Conservation (phyloP, 1,284 basidiomycete species). For the Meripilus lineatus region DNA sequence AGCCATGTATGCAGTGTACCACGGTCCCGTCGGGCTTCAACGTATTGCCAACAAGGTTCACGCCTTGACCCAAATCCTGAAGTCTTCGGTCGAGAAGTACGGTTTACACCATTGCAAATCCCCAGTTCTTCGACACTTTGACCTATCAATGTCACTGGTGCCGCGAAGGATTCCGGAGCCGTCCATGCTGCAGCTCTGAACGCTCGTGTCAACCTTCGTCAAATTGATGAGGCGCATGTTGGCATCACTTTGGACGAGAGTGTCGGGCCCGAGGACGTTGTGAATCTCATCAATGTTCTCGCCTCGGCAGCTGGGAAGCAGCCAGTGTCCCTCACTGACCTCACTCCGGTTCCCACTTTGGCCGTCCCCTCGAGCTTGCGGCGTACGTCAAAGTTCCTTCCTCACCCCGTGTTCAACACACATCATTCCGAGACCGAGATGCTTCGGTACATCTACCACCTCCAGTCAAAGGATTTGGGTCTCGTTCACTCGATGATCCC, state of each 20-base stretch:
- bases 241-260: constrained; percentile 95
- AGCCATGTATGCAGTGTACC: constrained; percentile 97
- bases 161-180: constrained; percentile 52
- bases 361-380: constrained; percentile 55
- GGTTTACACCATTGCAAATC: constrained; percentile 69
- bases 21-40: constrained; percentile 84
- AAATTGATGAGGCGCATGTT: constrained; percentile 72
- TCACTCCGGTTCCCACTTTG: constrained; percentile 34
- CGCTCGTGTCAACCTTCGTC: constrained; percentile 81
- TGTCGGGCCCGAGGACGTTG: constrained; percentile 70
- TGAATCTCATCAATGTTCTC: constrained; percentile 82
- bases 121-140: constrained; percentile 89
- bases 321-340: constrained; percentile 32
- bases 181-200: constrained; percentile 70
- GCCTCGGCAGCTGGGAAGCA: constrained; percentile 48
- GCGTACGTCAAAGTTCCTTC: constrained; percentile 75
- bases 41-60: constrained; percentile 91
- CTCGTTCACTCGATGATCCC: constrained; percentile 97
- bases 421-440: constrained; percentile 98
- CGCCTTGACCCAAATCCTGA: constrained; percentile 81
- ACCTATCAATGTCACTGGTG: constrained; percentile 76
- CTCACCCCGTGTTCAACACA: constrained; percentile 89
- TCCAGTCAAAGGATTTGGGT: constrained; percentile 93
- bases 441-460: constrained; percentile 92
- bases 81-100: constrained; percentile 60